Evolutionary conservation across 371 early-diverging fungal species (phyloP), one percentile per base, ranked within the genome.

Genomic region (Zychaea mexicana): DNA sequence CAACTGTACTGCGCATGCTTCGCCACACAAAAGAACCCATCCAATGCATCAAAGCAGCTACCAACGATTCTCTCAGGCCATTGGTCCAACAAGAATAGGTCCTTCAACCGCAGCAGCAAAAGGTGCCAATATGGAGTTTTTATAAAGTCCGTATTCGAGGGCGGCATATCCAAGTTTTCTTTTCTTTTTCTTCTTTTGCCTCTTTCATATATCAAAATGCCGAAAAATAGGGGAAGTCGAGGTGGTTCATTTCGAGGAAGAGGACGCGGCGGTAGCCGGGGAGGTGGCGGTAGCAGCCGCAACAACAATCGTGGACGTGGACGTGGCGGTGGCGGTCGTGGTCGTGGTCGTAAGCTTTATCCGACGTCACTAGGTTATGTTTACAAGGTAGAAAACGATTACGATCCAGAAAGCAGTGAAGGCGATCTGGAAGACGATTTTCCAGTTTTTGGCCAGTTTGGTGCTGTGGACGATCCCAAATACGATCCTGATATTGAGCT

Each of bases 381-480:
- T 27, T 68, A 68, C 24, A 47, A 47, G 24, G 49, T 47, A 3
- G 52, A 68, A 57, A 53, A 57, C 22, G 56, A 28, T 22, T 28
- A 55, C 10, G 47, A 57, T 45, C 32, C 27, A 6, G 31, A 32
- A 17, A 33, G 22, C 17, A 47, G 49, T 10, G 54, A 62, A 15
- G 55, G 38, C 52, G 62, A 61, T 61, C 26, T 53, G 0, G 38
- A 42, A 19, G 66, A 70, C 47, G 70, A 70, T 57, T 62, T 66
- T 10, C 64, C 45, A 12, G 52, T 66, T 6, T 66, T 53, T 63
- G 70, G 63, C 7, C 64, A 66, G 39, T 70, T 66, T 57, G 66
- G 61, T 56, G 53, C 53, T 21, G 64, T 63, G 8, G 61, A 56
- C 22, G 56, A 52, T 49, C 49, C 68, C 13, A 21, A 31, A 12